These are phyloP conservation scores for Furculomyces boomerangus DNA, from an alignment of 371 early-diverging fungal species.

Conservation along the genomic window DNA sequence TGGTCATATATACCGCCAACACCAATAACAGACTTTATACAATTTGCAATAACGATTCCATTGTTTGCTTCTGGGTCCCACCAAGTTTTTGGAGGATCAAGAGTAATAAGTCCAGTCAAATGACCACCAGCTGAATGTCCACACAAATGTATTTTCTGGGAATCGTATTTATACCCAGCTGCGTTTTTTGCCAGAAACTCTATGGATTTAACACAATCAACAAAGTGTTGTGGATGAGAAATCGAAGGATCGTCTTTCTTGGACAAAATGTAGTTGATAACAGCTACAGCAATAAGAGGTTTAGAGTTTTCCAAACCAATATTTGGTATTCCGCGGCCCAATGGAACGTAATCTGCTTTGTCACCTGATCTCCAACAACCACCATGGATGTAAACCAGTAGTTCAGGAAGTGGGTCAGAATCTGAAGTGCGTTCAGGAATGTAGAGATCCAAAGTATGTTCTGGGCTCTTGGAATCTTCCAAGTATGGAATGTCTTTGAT, in stretches of 20 bases:
- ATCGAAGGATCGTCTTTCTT: not conserved
- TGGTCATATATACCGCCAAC: conserved; percentile 2
- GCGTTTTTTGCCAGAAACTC: not conserved
- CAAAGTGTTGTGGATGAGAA: not conserved
- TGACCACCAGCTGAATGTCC: conserved; percentile 6
- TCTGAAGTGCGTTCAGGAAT: not conserved
- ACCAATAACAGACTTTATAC: not conserved
- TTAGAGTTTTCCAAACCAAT: not conserved
- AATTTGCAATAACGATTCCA: not conserved
- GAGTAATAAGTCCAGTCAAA: conserved; percentile 1
- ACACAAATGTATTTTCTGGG: not conserved
- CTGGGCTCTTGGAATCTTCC: not conserved
- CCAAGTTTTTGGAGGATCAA: conserved; percentile 3
- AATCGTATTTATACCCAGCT: not conserved
- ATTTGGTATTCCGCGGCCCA: not conserved
- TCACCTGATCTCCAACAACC: conserved; percentile 5
- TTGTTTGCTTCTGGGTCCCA: not conserved
- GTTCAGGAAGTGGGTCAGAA: not conserved
- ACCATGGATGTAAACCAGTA: conserved; percentile 4
- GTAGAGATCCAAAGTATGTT: conserved; percentile 2
- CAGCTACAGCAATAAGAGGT: not conserved
- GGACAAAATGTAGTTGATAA: conserved; percentile 3
- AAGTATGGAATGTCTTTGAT: not conserved
- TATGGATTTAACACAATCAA: not conserved
- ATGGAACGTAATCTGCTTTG: not conserved